Conservation (phyloP, 2,329 filamentous ascomycete species). For the Colletotrichum truncatum region DNA sequence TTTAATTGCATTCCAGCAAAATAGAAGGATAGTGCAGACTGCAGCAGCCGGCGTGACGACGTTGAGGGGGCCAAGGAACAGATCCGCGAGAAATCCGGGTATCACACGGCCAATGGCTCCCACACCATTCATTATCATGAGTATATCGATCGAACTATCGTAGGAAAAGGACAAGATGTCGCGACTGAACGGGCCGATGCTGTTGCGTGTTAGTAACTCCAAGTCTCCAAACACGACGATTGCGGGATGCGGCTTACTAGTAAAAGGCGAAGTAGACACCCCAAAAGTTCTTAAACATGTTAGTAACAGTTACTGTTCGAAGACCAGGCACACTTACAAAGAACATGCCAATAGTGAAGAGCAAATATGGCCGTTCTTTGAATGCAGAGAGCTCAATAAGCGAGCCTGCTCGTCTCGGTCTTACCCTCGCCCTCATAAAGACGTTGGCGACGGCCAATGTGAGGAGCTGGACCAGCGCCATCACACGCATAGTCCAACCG, state of each 20-base stretch:
- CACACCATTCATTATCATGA: conserved; percentile 51
- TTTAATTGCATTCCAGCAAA: conserved; percentile 61
- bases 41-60: conserved; percentile 57
- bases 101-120: conserved; percentile 48
- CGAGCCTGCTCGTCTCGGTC: conserved; percentile 43
- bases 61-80: conserved; percentile 44
- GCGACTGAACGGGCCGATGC: conserved; percentile 43
- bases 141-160: conserved; percentile 42
- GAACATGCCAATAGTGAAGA: conserved; percentile 47
- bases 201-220: conserved; percentile 71
- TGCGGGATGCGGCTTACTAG: conserved; percentile 49
- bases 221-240: conserved; percentile 45
- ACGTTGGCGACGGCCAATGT: conserved; percentile 70
- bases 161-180: conserved; percentile 41
- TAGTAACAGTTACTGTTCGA: conserved; percentile 45
- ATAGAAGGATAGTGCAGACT: conserved; percentile 52
- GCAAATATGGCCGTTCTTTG: conserved; percentile 42
- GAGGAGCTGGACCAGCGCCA: conserved; percentile 75
- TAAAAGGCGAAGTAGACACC: conserved; percentile 54
- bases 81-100: conserved; percentile 46
- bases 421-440: conserved; percentile 37
- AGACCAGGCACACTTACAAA: conserved; percentile 30
- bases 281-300: conserved; percentile 35
- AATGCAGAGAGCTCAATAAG: conserved; percentile 53
- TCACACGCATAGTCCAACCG: conserved; percentile 64